Conservation (phyloP, 129 eudicot species). For the Arctium lappa region DNA sequence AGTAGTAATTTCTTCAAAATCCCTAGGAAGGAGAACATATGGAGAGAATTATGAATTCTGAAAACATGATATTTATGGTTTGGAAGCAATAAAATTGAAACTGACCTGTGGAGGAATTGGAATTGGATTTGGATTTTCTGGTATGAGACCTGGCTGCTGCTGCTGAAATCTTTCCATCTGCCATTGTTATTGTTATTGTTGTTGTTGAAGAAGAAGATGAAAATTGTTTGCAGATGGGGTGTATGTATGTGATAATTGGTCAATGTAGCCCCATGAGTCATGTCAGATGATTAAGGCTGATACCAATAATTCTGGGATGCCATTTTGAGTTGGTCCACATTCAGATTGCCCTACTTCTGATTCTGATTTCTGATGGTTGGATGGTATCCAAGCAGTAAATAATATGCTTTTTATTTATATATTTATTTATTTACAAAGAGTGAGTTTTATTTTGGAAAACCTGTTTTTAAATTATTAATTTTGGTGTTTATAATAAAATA, state of each 20-base stretch:
- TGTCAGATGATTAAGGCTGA: neutral
- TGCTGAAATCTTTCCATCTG: slow-evolving; percentile 42
- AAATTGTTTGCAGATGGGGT: neutral
- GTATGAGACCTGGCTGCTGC: slow-evolving; percentile 70
- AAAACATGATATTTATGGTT: neutral
- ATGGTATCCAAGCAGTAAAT: neutral
- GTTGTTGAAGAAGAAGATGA: neutral
- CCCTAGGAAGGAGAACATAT: slow-evolving; percentile 21
- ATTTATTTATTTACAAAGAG: no score
- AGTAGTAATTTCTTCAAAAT: slow-evolving; percentile 43
- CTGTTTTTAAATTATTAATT: no score
- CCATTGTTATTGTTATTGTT: neutral
- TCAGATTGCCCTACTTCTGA: neutral
- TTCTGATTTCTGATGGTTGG: no score
- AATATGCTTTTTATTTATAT: neutral
- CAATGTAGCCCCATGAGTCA: neutral
- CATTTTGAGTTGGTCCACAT: neutral
- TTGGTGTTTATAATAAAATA: no score
- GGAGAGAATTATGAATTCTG: neutral
- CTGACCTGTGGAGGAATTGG: slow-evolving; percentile 25
- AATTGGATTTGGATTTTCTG: slow-evolving; percentile 28
- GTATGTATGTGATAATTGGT: neutral
- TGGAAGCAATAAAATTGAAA: neutral
- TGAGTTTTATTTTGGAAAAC: no score
- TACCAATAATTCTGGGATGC: neutral